These are phyloP conservation scores for Aphanomyces cochlioides DNA, from an alignment of 352 stramenopile species.

Conservation along the genomic window DNA sequence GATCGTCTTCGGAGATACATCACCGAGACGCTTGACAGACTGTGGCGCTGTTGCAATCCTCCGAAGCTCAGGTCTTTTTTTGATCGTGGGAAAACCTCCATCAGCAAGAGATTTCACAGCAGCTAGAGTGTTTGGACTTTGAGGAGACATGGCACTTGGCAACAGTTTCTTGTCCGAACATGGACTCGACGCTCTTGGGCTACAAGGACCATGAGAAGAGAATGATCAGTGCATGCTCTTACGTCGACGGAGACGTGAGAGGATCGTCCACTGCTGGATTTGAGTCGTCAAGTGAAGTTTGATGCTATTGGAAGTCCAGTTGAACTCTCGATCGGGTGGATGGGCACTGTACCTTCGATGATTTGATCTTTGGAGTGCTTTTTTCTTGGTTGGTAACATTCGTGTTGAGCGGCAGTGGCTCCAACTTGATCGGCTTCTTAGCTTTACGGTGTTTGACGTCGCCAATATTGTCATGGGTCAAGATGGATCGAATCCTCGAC, in stretches of 20 bases:
- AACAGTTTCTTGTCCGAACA: neutral
- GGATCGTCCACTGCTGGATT: constrained; percentile 8
- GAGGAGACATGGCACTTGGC: constrained; percentile 20
- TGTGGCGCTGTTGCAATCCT: constrained; percentile 39
- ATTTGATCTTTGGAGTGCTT: constrained; percentile 3
- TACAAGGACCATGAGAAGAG: neutral
- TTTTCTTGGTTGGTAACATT: constrained; percentile 9
- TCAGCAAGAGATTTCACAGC: constrained; percentile 32
- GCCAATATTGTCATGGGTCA: neutral
- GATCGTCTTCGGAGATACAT: constrained; percentile 33
- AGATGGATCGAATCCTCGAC: neutral
- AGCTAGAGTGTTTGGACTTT: constrained; percentile 28
- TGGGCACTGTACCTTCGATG: neutral
- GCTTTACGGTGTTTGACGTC: neutral
- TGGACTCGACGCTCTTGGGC: neutral
- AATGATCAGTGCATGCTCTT: neutral
- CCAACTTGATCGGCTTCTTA: constrained; percentile 25
- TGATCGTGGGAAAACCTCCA: constrained; percentile 20
- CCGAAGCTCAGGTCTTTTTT: constrained; percentile 38
- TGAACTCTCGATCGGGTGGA: too few species aligned
- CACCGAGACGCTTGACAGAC: constrained; percentile 42
- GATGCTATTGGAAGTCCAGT: neutral
- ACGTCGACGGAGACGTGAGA: constrained; percentile 1
- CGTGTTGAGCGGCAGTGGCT: neutral
- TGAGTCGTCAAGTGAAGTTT: neutral